phyloP scores from a whole-genome alignment of 371 early-diverging fungal genomes.

The Lichtheimia hyalospora region DNA sequence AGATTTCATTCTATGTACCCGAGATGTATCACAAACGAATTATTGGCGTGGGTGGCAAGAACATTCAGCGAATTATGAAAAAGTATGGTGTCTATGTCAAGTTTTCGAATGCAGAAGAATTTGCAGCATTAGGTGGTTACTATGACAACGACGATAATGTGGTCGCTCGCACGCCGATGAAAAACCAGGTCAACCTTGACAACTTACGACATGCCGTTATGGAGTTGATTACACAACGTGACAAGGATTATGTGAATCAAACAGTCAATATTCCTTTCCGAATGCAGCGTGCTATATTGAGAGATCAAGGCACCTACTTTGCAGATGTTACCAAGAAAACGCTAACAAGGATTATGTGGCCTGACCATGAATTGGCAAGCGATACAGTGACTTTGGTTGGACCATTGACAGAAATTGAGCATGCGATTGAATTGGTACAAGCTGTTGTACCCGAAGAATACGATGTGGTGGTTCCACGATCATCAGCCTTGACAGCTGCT shows the following conservation, averaged over 20 bases:
- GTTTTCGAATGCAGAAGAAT: constrained; percentile 84
- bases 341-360: constrained; percentile 55
- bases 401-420: constrained; percentile 40
- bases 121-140: constrained; percentile 75
- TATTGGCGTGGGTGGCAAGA: constrained; percentile 93
- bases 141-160: constrained; percentile 84
- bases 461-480: constrained; percentile 32
- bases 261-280: constrained; percentile 44
- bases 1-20: constrained; percentile 86
- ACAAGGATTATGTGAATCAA: constrained; percentile 47
- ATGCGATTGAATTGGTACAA: constrained; percentile 35
- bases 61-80: constrained; percentile 95
- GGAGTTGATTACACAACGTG: constrained; percentile 67
- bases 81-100: constrained; percentile 94
- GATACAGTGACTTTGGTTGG: constrained; percentile 38
- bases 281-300: constrained; percentile 46
- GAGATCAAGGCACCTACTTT: constrained; percentile 33
- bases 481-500: constrained; percentile 23
- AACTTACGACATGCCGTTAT: constrained; percentile 72
- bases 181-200: constrained; percentile 72
- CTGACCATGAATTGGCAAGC: constrained; percentile 45
- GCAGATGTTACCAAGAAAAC: constrained; percentile 52
- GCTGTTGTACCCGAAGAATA: constrained; percentile 41
- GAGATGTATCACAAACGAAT: constrained; percentile 91
- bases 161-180: constrained; percentile 86